phyloP scores from a whole-genome alignment of 2,329 filamentous ascomycete species.

The Botryotinia globosa region DNA sequence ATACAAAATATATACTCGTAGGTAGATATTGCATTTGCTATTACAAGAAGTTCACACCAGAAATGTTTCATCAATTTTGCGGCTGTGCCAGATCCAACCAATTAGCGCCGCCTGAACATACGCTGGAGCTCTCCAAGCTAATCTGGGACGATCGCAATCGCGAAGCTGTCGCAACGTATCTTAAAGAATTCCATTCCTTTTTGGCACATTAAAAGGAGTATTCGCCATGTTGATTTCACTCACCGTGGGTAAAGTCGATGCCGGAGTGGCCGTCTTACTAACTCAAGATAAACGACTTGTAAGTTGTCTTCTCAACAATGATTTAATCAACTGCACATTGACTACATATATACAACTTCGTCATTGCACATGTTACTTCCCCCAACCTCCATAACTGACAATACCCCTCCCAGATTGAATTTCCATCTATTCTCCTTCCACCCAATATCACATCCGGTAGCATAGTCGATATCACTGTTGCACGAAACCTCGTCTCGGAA shows the following conservation, averaged over 20 bases:
- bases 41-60: background rate
- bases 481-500: conserved; percentile 81
- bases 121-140: conserved; percentile 5
- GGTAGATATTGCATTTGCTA: background rate
- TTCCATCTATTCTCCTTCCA: conserved; percentile 93
- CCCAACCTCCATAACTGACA: conserved; percentile 24
- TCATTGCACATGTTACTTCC: conserved; percentile 8
- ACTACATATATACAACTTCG: background rate
- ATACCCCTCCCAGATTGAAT: conserved; percentile 74
- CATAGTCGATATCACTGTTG: conserved; percentile 96
- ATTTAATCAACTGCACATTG: background rate
- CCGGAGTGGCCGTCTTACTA: conserved; percentile 92
- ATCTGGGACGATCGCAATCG: conserved; percentile 20
- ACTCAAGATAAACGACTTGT: conserved; percentile 97
- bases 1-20: background rate
- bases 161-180: conserved; percentile 31
- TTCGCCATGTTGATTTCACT: conserved; percentile 87
- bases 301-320: conserved; percentile 40
- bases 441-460: conserved; percentile 93
- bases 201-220: conserved; percentile 7
- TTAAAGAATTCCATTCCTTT: background rate
- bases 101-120: conserved; percentile 13
- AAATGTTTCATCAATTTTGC: conserved; percentile 12
- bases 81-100: conserved; percentile 7
- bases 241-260: conserved; percentile 98